These are phyloP conservation scores for Zoysia japonica DNA, from an alignment of 176 grass and related monocot species.

Conservation along the genomic window DNA sequence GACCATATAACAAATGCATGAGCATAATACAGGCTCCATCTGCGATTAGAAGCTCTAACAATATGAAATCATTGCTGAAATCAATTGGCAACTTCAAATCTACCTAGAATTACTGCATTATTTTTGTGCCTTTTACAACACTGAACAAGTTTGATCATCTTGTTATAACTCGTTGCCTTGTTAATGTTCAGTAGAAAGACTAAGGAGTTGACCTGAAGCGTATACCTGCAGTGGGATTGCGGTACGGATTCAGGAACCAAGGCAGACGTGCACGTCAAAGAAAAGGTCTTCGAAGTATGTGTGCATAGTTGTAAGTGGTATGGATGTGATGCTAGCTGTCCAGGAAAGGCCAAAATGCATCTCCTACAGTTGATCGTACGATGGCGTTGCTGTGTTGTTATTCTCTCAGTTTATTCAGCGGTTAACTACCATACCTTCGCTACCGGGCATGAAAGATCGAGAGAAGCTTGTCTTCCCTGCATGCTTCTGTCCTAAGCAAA, in stretches of 20 bases:
- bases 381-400: background rate
- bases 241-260: slow-evolving; percentile 19
- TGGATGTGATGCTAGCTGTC: background rate
- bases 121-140: background rate
- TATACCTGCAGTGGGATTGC: background rate
- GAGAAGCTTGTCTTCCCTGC: slow-evolving; percentile 1
- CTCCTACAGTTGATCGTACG: background rate
- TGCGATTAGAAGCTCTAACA: background rate
- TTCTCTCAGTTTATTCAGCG: background rate
- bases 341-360: slow-evolving; percentile 20
- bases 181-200: background rate
- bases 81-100: background rate
- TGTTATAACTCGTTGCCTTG: background rate
- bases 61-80: background rate
- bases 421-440: background rate
- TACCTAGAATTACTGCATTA: background rate
- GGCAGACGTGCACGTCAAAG: slow-evolving; percentile 19
- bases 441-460: background rate
- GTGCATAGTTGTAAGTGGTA: background rate
- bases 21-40: background rate
- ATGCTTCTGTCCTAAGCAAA: background rate
- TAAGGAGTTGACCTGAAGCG: slow-evolving; percentile 5
- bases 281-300: slow-evolving; percentile 11
- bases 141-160: background rate
- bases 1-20: background rate